Evolutionary conservation across 441 rosid genomes (phyloP).

Genomic region (Pelargonium australe): DNA sequence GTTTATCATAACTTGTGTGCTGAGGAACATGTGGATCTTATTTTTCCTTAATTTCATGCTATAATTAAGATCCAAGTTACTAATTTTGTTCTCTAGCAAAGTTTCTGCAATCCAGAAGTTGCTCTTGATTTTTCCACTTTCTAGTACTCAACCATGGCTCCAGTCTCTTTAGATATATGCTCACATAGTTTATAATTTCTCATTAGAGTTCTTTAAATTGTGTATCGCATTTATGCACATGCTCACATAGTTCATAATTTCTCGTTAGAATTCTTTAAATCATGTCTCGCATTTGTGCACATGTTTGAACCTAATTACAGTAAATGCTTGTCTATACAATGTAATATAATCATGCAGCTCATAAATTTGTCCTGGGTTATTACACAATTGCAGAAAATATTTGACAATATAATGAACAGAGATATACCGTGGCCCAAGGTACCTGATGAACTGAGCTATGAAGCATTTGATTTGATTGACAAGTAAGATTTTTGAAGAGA

Average conservation of each 20-base stretch:
- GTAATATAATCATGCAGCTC: background rate
- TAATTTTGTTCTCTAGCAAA: background rate
- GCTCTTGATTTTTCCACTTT: background rate
- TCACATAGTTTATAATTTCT: no score
- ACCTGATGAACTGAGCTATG: constrained; percentile 72
- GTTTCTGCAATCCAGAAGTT: background rate
- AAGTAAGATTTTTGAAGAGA: constrained; percentile 49
- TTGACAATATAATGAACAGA: constrained; percentile 91
- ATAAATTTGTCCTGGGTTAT: background rate
- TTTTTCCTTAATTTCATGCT: no score
- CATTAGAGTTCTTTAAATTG: no score
- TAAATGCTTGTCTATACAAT: background rate
- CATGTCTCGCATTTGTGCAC: no score
- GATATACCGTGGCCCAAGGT: constrained; percentile 91
- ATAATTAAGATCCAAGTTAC: no score
- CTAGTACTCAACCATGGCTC: background rate
- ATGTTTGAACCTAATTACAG: background rate
- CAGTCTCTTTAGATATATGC: background rate
- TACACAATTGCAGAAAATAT: constrained; percentile 61
- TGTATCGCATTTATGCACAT: no score
- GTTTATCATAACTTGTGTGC: no score
- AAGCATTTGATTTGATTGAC: constrained; percentile 75
- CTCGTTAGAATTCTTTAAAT: no score
- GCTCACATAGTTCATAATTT: constrained; percentile 3
- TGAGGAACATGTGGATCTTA: no score